Conservation (phyloP, 345 rosid genomes). For the Eutrema yunnanense region DNA sequence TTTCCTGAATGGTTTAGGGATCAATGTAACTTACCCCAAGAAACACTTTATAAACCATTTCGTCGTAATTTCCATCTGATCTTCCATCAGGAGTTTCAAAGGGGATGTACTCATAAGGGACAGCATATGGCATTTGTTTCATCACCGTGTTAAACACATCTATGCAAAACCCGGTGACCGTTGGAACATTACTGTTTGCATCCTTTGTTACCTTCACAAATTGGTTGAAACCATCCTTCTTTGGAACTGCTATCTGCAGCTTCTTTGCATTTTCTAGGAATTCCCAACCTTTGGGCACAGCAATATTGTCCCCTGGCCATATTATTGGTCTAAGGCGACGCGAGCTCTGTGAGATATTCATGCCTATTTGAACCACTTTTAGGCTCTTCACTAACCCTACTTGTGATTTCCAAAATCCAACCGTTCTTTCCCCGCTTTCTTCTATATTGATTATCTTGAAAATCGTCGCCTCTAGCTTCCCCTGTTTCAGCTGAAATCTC, state of each 20-base stretch:
- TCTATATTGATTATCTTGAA: slow-evolving; percentile 47
- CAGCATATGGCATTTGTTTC: slow-evolving; percentile 38
- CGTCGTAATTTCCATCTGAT: slow-evolving; percentile 27
- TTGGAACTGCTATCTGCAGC: slow-evolving; percentile 46
- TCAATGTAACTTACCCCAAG: slow-evolving; percentile 32
- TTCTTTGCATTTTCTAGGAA: slow-evolving; percentile 37
- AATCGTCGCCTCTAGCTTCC: slow-evolving; percentile 29
- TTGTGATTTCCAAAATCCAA: slow-evolving; percentile 48
- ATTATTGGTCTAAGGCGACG: slow-evolving; percentile 16
- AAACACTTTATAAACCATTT: slow-evolving; percentile 40
- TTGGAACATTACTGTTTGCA: neutral
- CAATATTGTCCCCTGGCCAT: slow-evolving; percentile 23
- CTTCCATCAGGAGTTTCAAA: slow-evolving; percentile 26
- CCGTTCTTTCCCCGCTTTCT: slow-evolving; percentile 28
- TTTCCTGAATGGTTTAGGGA: neutral
- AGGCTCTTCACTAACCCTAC: slow-evolving; percentile 25
- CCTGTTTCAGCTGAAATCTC: slow-evolving; percentile 30
- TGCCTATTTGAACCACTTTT: neutral
- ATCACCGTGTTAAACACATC: slow-evolving; percentile 41
- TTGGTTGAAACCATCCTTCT: slow-evolving; percentile 31
- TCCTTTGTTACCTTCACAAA: slow-evolving; percentile 37
- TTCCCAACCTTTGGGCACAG: slow-evolving; percentile 44
- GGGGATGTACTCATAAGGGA: slow-evolving; percentile 36
- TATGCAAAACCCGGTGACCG: slow-evolving; percentile 34
- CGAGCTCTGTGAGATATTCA: neutral